Conservation (phyloP, 2,329 filamentous ascomycete genomes). For the Atkinsonella texensis region DNA sequence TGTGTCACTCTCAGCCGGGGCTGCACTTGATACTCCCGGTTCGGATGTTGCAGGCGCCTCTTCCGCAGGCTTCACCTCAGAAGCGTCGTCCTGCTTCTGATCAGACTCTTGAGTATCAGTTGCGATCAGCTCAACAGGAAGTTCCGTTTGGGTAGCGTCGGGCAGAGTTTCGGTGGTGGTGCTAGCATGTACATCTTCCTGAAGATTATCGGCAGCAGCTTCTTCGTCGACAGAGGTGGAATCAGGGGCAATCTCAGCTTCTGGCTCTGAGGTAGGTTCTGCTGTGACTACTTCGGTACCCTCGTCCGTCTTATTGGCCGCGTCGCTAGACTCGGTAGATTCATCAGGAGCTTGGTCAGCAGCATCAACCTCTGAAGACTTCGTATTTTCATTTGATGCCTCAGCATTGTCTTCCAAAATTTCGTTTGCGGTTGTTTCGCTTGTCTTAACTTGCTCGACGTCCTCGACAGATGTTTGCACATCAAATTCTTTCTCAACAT, state of each 20-base stretch:
- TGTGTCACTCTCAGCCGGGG: not conserved
- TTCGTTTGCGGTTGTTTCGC: not conserved
- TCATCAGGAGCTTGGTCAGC: not conserved
- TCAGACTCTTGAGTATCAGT: not conserved
- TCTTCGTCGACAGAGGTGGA: not conserved
- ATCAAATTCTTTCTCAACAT: not conserved
- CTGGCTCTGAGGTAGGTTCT: constrained; percentile 1
- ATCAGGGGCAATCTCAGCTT: constrained; percentile 1
- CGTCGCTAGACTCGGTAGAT: not conserved
- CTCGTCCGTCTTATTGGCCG: not conserved
- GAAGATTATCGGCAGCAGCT: not conserved
- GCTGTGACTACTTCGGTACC: not conserved
- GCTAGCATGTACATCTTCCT: not conserved
- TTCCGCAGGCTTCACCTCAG: not conserved
- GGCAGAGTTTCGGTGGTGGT: not conserved
- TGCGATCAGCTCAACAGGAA: not conserved
- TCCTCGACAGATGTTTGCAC: not conserved
- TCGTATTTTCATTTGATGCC: not conserved
- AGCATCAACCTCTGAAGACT: not conserved
- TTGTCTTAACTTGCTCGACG: not conserved
- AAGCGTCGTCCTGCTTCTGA: not conserved
- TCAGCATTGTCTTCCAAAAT: not conserved
- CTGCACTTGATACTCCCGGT: not conserved
- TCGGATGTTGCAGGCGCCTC: not conserved
- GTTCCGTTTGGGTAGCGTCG: not conserved